These are phyloP conservation scores for Podospora comata DNA, from an alignment of 495 filamentous ascomycete genomes.

Conservation along the genomic window DNA sequence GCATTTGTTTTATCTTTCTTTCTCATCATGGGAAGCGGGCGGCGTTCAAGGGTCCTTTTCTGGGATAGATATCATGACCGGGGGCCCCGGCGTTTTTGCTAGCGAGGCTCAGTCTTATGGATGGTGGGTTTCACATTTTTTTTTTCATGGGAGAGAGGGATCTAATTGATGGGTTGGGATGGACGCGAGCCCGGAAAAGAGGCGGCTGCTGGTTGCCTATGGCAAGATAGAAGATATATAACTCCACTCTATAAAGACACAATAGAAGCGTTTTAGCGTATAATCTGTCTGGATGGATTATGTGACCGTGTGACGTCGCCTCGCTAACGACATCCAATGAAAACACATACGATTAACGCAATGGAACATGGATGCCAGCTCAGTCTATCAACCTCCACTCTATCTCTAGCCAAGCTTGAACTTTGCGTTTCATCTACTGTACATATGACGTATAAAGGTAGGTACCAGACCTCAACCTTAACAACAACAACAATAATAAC, in stretches of 20 bases:
- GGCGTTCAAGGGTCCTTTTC: neutral
- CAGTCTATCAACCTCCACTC: too few relatives aligned
- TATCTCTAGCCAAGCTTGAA: too few relatives aligned
- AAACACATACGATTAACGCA: too few relatives aligned
- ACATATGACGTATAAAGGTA: too few relatives aligned
- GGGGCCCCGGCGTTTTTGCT: neutral
- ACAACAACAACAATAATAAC: too few relatives aligned
- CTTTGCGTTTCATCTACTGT: too few relatives aligned
- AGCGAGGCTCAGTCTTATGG: neutral
- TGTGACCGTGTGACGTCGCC: too few relatives aligned
- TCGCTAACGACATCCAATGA: too few relatives aligned
- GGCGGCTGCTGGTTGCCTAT: neutral
- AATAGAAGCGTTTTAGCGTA: neutral
- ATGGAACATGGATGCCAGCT: too few relatives aligned
- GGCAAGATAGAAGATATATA: neutral
- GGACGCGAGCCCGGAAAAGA: neutral
- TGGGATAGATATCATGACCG: neutral
- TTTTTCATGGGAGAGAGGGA: neutral
- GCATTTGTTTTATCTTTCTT: neutral
- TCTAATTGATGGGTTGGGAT: neutral
- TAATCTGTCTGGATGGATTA: too few relatives aligned
- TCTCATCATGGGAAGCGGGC: constrained; percentile 4
- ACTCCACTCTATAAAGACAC: neutral
- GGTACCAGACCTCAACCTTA: too few relatives aligned
- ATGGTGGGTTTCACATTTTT: neutral